These are phyloP conservation scores for Beauveria scarabaeidicola DNA, from an alignment of 2,329 filamentous ascomycete species.

Conservation along the genomic window DNA sequence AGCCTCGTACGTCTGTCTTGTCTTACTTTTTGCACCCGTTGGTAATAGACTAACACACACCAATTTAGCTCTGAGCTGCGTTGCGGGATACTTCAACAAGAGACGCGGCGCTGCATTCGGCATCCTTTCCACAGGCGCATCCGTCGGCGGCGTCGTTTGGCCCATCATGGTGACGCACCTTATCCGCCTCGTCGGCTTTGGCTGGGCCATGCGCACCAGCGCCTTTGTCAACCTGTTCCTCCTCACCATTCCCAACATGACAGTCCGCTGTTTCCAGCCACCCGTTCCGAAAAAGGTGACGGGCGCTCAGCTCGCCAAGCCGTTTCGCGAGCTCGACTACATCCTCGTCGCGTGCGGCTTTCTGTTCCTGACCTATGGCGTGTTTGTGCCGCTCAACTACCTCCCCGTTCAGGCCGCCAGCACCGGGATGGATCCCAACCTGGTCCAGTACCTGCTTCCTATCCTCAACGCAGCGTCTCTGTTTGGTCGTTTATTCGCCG, in stretches of 20 bases:
- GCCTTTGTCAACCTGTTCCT: constrained; percentile 29
- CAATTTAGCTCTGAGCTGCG: constrained; percentile 21
- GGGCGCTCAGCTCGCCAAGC: constrained; percentile 21
- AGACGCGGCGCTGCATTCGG: constrained; percentile 28
- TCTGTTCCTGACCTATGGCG: constrained; percentile 24
- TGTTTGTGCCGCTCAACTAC: constrained; percentile 26
- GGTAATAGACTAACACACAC: not conserved
- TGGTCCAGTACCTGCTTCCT: constrained; percentile 18
- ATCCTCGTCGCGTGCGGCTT: constrained; percentile 20
- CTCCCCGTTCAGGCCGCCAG: constrained; percentile 17
- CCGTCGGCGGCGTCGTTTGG: constrained; percentile 31
- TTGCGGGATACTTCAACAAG: constrained; percentile 27
- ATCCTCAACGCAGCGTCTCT: constrained; percentile 20
- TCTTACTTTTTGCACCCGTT: not conserved
- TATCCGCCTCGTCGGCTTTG: constrained; percentile 28
- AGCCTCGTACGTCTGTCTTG: constrained; percentile 18
- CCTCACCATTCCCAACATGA: constrained; percentile 24
- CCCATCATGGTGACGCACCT: constrained; percentile 31
- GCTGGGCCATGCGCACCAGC: constrained; percentile 30
- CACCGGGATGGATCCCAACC: constrained; percentile 14
- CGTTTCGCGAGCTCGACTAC: constrained; percentile 21
- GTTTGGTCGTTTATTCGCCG: constrained; percentile 18
- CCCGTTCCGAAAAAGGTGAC: constrained; percentile 18
- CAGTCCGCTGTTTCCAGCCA: constrained; percentile 17
- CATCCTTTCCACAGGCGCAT: constrained; percentile 26